These are phyloP conservation scores for Coniella vitis DNA, from an alignment of 2,329 filamentous ascomycete genomes.

Conservation along the genomic window DNA sequence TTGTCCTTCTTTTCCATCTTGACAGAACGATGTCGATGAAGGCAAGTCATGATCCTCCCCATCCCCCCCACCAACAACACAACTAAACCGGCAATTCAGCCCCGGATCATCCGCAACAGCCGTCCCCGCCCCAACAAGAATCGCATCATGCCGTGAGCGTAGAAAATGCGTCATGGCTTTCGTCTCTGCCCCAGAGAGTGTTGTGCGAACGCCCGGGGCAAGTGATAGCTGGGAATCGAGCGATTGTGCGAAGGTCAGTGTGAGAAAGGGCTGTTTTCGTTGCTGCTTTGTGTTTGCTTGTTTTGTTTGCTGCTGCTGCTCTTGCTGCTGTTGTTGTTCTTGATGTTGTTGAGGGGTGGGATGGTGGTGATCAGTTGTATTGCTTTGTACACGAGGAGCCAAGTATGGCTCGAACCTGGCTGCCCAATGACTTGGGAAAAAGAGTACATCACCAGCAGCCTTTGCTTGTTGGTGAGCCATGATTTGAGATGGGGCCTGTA, in stretches of 20 bases:
- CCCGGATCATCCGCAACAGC: slow-evolving; percentile 78
- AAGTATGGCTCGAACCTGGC: slow-evolving; percentile 8
- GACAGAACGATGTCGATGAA: no score
- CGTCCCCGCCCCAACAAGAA: slow-evolving; percentile 79
- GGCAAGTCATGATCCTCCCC: no score
- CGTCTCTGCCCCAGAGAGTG: slow-evolving; percentile 72
- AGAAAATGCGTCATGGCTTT: slow-evolving; percentile 94
- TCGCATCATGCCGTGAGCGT: slow-evolving; percentile 74
- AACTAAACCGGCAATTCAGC: slow-evolving; percentile 69
- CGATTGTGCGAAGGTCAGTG: slow-evolving; percentile 84
- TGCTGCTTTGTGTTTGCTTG: no score
- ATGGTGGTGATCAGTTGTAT: no score
- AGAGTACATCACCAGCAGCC: no score
- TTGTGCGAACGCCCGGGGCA: slow-evolving; percentile 71
- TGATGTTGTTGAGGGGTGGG: not conserved
- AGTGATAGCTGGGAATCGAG: slow-evolving; percentile 77
- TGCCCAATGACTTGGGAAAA: slow-evolving; percentile 9
- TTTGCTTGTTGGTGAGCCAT: no score
- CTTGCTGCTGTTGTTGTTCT: not conserved
- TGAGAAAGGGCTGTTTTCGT: slow-evolving; percentile 57
- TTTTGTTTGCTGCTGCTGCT: not conserved
- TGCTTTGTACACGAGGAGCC: slow-evolving; percentile 4
- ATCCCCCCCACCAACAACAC: slow-evolving; percentile 30
- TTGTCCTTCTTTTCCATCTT: no score
- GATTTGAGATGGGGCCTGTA: not conserved